These are phyloP conservation scores for Aspergillus aculeatinus DNA, from an alignment of 2,329 filamentous ascomycete species.

Conservation along the genomic window DNA sequence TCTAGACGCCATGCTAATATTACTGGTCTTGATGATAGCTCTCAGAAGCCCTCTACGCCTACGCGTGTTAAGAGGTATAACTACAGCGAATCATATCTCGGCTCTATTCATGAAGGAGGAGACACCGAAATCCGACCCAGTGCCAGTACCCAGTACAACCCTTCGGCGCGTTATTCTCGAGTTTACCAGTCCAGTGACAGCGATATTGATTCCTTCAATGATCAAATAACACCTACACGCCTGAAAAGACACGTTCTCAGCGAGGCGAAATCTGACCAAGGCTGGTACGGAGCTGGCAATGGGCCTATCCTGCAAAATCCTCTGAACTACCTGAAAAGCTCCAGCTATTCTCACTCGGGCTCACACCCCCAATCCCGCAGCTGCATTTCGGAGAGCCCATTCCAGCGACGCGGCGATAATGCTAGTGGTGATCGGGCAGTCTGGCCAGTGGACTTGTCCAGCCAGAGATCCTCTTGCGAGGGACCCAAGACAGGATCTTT, in stretches of 20 bases:
- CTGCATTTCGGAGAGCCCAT: not conserved
- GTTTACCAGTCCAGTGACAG: not conserved
- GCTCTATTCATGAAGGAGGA: not conserved
- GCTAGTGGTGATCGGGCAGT: not conserved
- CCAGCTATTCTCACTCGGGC: conserved; percentile 1
- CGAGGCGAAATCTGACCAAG: not conserved
- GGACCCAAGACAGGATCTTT: not conserved
- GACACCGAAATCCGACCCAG: conserved; percentile 1
- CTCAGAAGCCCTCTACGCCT: not conserved
- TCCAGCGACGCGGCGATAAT: not conserved
- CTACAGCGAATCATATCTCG: not conserved
- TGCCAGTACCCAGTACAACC: conserved; percentile 1
- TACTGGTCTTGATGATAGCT: not conserved
- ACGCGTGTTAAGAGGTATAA: not conserved
- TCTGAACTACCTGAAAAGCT: conserved; percentile 14
- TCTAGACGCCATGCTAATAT: not conserved
- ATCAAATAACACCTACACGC: not conserved
- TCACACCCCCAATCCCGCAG: not conserved
- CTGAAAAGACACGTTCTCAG: conserved; percentile 4
- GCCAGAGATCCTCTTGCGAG: not conserved
- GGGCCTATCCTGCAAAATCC: conserved; percentile 15
- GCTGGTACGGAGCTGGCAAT: conserved; percentile 11
- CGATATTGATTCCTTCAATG: not conserved
- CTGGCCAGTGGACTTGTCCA: not conserved
- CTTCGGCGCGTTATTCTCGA: conserved; percentile 12